Base-by-base conservation (phyloP, 345 rosid genomes). In the Linum trigynum region DNA sequence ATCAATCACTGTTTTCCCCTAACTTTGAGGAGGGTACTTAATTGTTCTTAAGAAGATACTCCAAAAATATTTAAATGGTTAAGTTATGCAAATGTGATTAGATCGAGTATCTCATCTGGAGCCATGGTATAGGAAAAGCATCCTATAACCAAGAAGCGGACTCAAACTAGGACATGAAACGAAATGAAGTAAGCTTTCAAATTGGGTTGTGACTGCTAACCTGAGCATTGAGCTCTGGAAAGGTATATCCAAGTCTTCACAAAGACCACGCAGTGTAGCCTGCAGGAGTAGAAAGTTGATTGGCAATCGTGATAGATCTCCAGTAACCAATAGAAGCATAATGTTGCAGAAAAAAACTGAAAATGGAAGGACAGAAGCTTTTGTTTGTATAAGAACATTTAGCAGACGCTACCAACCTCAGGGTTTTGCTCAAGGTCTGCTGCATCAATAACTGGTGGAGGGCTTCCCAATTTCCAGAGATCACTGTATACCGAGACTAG, bases 381-480 rank as follows among this genome's bases (percentile, higher is more conserved):
- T 23, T 23, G 14, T 48, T 48, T 12, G 11, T 15, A 48, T 48
- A 4, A 9, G 59, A 16, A 62, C 53, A 38, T 5, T 38, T 55
- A 60, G 64, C 42, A 65, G 43, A 56, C 16, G 56, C 17, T 53
- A 78, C 39, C 9, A 70, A 88, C 96, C 98, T 89, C 90, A 0
- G 98, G 95, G 77, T 89, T 78, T 71, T 80, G 78, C 68, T 77
- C 86, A 70, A 91, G 92, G 67, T 86, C 95, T 55, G 77, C 85
- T 0, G 87, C 81, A 78, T 89, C 95, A 23, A 91, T 74, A 60
- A 91, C 79, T 53, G 84, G 74, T 1, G 96, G 96, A 39, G 81
- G 74, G 65, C 41, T 83, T 78, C 96, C 96, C 79, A 82, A 69
- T 62, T 77, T 79, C 71, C 78, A 88, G 48, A 91, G 92, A 70